phyloP scores from a whole-genome alignment of 2,329 filamentous ascomycete genomes.

The Chaetomiaceae sp. region DNA sequence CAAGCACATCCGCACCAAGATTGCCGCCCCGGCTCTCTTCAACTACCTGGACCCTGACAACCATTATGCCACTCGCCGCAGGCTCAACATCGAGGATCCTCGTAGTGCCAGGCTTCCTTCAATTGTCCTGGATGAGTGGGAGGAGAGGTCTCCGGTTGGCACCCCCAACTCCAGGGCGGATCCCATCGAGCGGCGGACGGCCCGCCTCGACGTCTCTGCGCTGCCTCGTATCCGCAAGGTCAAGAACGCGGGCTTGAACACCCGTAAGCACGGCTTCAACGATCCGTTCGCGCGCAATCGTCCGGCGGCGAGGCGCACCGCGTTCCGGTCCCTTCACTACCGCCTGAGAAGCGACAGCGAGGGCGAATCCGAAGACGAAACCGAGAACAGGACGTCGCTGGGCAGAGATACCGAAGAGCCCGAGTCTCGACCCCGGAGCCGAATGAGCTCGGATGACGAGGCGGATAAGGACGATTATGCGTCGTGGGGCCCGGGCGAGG shows the following conservation, averaged over 20 bases:
- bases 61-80: slow-evolving; percentile 73
- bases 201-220: slow-evolving; percentile 56
- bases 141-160: slow-evolving; percentile 58
- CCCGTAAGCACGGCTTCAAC: slow-evolving; percentile 59
- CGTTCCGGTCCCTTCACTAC: slow-evolving; percentile 78
- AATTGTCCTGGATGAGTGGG: slow-evolving; percentile 54
- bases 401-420: slow-evolving; percentile 78
- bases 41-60: slow-evolving; percentile 78
- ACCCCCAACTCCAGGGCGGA: slow-evolving; percentile 63
- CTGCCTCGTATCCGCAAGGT: slow-evolving; percentile 72
- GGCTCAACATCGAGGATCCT: slow-evolving; percentile 70
- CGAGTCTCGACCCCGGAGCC: slow-evolving; percentile 76
- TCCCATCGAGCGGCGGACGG: slow-evolving; percentile 56
- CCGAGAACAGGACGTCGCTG: slow-evolving; percentile 53
- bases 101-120: slow-evolving; percentile 51
- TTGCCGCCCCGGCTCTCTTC: slow-evolving; percentile 76
- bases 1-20: slow-evolving; percentile 80
- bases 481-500: slow-evolving; percentile 49
- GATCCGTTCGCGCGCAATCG: slow-evolving; percentile 64
- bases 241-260: slow-evolving; percentile 53
- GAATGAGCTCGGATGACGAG: slow-evolving; percentile 60
- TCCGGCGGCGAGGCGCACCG: slow-evolving; percentile 52
- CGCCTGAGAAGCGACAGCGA: slow-evolving; percentile 70
- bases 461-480: slow-evolving; percentile 46
- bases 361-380: slow-evolving; percentile 86